These are phyloP conservation scores for Naganishia sp. DNA, from an alignment of 1,284 basidiomycete genomes.

Conservation along the genomic window DNA sequence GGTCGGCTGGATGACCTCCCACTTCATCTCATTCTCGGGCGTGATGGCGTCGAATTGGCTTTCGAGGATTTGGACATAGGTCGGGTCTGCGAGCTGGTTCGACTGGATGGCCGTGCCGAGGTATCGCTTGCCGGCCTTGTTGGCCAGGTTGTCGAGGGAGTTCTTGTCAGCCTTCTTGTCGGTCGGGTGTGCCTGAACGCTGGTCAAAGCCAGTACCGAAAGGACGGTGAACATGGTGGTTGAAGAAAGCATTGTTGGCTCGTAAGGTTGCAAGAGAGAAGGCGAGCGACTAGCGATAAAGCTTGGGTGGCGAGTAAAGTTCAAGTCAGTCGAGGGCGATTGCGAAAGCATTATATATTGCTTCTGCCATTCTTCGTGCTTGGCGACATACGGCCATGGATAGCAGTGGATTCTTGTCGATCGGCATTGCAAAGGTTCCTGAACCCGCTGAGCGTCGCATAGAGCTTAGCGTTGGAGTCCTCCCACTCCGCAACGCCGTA, in stretches of 20 bases:
- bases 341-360: background rate
- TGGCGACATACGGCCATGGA: too few relatives aligned
- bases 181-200: slow-evolving; percentile 7
- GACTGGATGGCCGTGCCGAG: slow-evolving; percentile 41
- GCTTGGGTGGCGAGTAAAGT: background rate
- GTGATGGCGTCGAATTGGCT: slow-evolving; percentile 42
- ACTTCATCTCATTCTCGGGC: slow-evolving; percentile 46
- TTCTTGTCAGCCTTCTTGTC: slow-evolving; percentile 1
- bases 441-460: too few relatives aligned
- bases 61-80: slow-evolving; percentile 36
- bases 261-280: background rate
- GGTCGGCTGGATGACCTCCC: slow-evolving; percentile 43
- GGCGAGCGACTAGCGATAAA: background rate
- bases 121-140: slow-evolving; percentile 36
- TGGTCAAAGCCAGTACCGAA: slow-evolving; percentile 21
- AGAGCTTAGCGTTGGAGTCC: too few relatives aligned
- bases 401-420: too few relatives aligned
- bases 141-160: slow-evolving; percentile 27
- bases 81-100: slow-evolving; percentile 37
- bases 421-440: too few relatives aligned
- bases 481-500: too few relatives aligned
- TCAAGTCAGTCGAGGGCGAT: background rate
- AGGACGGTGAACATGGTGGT: slow-evolving; percentile 24
- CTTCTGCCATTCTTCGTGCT: too few relatives aligned
- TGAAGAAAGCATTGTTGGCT: slow-evolving; percentile 18